Evolutionary conservation across 208 protist genomes (phyloP), one percentile per base, ranked within the genome.

Genomic region (Trypanosoma brucei): DNA sequence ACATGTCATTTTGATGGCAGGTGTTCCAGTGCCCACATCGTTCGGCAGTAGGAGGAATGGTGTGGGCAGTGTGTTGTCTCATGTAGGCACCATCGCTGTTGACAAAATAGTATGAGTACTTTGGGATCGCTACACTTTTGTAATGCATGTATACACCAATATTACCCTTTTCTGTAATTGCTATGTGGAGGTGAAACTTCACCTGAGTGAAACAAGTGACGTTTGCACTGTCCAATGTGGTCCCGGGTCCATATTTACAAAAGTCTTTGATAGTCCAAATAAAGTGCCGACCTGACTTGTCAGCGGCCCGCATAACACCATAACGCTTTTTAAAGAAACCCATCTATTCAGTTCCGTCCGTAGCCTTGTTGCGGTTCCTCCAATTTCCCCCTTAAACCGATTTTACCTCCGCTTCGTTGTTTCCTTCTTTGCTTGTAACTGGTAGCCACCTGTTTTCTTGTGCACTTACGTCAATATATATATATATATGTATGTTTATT

Each of bases 161-260:
- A 65, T 80, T 75, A 13, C 84, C 85, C 30, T 55, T 50, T 14
- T 34, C 60, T 49, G 68, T 70, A 39, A 96, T 40, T 40, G 62
- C 57, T 68, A 96, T 76, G 81, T 96, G 90, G 9, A 96, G 77
- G 62, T 96, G 87, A 59, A 96, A 96, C 75, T 91, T 90, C 8
- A 63, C 68, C 39, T 80, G 77, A 35, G 58, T 78, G 68, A 81
- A 92, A 59, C 65, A 86, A 1, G 68, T 64, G 11, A 84, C 78
- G 49, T 85, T 88, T 4, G 83, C 82, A 55, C 82, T 88, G 76
- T 96, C 83, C 9, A 93, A 70, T 33, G 73, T 86, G 34, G 31
- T 69, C 33, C 68, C 76, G 9, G 37, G 9, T 55, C 60, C 39
- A 58, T 76, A 69, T 36, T 14, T 54, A 38, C 68, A 76, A 59